Evolutionary conservation across 768 basidiomycete genomes (phyloP).

Genomic region (Calocera viscosa): DNA sequence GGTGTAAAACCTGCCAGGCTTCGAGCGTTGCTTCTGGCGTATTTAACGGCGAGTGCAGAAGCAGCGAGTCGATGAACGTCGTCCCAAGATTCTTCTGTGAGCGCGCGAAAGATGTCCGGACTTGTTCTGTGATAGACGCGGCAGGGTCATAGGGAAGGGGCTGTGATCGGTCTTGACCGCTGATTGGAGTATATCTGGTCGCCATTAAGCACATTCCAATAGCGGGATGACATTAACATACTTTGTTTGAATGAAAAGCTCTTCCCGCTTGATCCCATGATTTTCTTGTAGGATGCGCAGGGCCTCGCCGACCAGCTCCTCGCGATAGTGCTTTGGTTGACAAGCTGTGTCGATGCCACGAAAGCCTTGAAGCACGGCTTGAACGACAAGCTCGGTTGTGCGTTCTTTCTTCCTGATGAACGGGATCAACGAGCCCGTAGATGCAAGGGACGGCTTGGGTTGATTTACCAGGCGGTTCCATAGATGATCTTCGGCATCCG

Average conservation of each 20-base stretch:
- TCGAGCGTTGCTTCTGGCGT: slow-evolving; percentile 48
- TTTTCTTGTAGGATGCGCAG: slow-evolving; percentile 42
- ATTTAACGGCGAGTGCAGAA: slow-evolving; percentile 63
- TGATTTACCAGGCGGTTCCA: slow-evolving; percentile 32
- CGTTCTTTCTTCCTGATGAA: slow-evolving; percentile 58
- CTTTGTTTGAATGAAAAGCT: slow-evolving; percentile 74
- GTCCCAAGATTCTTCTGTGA: slow-evolving; percentile 61
- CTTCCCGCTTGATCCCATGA: slow-evolving; percentile 52
- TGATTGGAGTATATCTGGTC: slow-evolving; percentile 57
- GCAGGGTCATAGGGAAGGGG: slow-evolving; percentile 62
- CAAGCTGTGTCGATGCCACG: slow-evolving; percentile 71
- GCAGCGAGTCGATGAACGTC: slow-evolving; percentile 61
- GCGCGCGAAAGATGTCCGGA: slow-evolving; percentile 45
- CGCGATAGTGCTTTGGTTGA: slow-evolving; percentile 37
- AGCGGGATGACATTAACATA: slow-evolving; percentile 21
- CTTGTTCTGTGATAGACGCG: slow-evolving; percentile 43
- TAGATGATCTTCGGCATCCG: slow-evolving; percentile 26
- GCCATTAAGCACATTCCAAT: neutral
- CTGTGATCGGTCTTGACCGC: slow-evolving; percentile 56
- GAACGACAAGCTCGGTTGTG: slow-evolving; percentile 54
- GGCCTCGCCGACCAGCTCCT: slow-evolving; percentile 70
- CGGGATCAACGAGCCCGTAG: neutral
- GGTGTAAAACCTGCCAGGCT: slow-evolving; percentile 53
- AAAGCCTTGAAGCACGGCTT: slow-evolving; percentile 65
- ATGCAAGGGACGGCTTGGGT: slow-evolving; percentile 1